Evolutionary conservation across 2,329 filamentous ascomycete species (phyloP).

Genomic region (Sclerotinia borealis): DNA sequence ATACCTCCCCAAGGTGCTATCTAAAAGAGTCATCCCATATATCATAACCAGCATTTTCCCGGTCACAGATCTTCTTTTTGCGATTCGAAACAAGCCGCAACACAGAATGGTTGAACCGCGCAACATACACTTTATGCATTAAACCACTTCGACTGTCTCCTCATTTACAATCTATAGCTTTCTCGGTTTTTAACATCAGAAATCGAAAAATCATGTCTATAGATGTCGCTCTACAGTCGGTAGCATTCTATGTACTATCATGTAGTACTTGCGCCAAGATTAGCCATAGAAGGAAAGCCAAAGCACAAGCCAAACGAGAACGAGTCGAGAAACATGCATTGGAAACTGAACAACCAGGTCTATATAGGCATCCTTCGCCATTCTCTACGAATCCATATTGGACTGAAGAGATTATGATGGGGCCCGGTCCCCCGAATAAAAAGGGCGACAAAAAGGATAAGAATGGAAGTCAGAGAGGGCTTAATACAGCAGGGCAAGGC

Average conservation of each 20-base stretch:
- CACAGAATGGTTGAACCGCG: constrained; percentile 7
- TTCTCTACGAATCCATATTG: constrained; percentile 87
- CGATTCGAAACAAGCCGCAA: constrained; percentile 1
- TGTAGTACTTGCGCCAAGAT: constrained; percentile 74
- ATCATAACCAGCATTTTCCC: not conserved
- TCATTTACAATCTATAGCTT: not conserved
- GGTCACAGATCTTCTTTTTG: not conserved
- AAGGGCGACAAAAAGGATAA: constrained; percentile 46
- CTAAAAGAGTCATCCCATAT: not conserved
- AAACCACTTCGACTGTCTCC: not conserved
- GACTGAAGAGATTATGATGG: constrained; percentile 78
- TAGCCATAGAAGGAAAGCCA: constrained; percentile 62
- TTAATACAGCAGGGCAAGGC: constrained; percentile 52
- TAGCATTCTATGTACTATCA: constrained; percentile 70
- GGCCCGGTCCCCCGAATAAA: constrained; percentile 64
- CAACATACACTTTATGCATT: constrained; percentile 7
- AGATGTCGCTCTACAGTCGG: constrained; percentile 62
- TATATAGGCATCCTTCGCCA: constrained; percentile 73
- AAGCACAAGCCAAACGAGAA: constrained; percentile 62
- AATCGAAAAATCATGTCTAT: constrained; percentile 41
- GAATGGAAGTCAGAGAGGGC: constrained; percentile 52
- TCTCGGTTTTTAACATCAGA: not conserved
- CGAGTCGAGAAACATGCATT: constrained; percentile 58
- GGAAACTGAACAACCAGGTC: constrained; percentile 62
- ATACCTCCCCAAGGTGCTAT: not conserved